These are phyloP conservation scores for Aurantiochytrium sp. DNA, from an alignment of 108 stramenopile species.

Conservation along the genomic window DNA sequence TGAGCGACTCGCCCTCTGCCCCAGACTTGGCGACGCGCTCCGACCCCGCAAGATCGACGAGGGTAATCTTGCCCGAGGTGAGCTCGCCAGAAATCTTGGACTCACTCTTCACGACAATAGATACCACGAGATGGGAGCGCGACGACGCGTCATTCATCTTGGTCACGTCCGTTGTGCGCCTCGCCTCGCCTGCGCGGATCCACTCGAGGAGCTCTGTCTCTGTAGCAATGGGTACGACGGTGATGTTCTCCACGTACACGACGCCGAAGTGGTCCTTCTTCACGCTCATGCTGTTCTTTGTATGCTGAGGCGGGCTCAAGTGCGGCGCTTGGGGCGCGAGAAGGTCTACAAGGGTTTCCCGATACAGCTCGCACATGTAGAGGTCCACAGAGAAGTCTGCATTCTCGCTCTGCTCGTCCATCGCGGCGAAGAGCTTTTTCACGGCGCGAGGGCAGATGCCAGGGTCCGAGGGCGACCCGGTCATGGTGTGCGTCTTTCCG, in stretches of 20 bases:
- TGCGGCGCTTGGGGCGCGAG: conserved; percentile 45
- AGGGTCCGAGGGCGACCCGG: conserved; percentile 39
- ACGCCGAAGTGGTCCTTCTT: conserved; percentile 11
- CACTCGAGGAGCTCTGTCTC: neutral
- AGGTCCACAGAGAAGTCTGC: conserved; percentile 49
- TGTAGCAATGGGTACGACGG: neutral
- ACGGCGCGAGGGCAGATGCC: conserved; percentile 52
- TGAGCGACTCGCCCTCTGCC: neutral
- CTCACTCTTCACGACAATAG: conserved; percentile 33
- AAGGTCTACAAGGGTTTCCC: conserved; percentile 75
- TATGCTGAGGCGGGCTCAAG: neutral
- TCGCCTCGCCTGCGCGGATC: neutral
- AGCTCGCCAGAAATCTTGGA: neutral
- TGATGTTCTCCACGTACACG: conserved; percentile 6
- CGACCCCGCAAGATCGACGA: conserved; percentile 42
- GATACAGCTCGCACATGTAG: conserved; percentile 60
- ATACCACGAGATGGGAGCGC: conserved; percentile 30
- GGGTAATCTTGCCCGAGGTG: conserved; percentile 33
- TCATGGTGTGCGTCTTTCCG: conserved; percentile 59
- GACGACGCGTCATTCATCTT: conserved; percentile 8
- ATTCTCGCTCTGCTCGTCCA: neutral
- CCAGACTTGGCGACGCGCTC: conserved; percentile 31
- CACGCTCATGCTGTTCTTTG: too few relatives aligned
- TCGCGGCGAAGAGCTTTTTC: conserved; percentile 33
- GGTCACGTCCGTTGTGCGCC: neutral